Evolutionary conservation across 176 grass and related monocot genomes (phyloP).

Genomic region (Olyra latifolia): DNA sequence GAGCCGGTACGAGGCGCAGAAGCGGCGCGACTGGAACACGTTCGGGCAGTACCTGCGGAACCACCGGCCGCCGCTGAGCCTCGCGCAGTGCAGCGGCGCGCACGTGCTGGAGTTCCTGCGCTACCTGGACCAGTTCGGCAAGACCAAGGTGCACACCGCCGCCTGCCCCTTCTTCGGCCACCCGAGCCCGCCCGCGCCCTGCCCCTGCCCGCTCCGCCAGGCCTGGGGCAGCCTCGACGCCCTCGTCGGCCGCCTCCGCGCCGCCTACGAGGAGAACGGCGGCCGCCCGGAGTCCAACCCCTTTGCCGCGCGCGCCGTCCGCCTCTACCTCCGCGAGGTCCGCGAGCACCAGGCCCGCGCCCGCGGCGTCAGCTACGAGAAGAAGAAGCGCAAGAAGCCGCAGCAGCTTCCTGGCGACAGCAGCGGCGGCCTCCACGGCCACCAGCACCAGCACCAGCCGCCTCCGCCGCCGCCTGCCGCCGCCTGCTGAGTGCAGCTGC

Average conservation of each 20-base stretch:
- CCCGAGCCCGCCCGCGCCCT: slow-evolving; percentile 73
- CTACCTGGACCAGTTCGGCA: slow-evolving; percentile 96
- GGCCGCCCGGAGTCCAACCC: slow-evolving; percentile 84
- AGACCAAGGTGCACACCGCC: slow-evolving; percentile 83
- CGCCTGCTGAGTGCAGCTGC: slow-evolving; percentile 24
- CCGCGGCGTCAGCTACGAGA: slow-evolving; percentile 92
- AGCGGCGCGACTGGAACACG: slow-evolving; percentile 74
- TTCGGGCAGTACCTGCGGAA: slow-evolving; percentile 79
- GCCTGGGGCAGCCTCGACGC: slow-evolving; percentile 97
- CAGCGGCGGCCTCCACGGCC: slow-evolving; percentile 14
- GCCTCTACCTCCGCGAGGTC: slow-evolving; percentile 93
- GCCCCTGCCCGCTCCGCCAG: slow-evolving; percentile 86
- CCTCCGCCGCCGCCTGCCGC: slow-evolving; percentile 25
- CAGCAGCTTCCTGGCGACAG: slow-evolving; percentile 34
- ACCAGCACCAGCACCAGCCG: slow-evolving; percentile 31
- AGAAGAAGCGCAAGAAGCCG: slow-evolving; percentile 97
- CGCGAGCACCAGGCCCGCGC: slow-evolving; percentile 87
- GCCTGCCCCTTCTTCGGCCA: slow-evolving; percentile 87
- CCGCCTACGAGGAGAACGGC: slow-evolving; percentile 91
- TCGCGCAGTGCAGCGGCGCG: slow-evolving; percentile 81
- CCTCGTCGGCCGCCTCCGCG: slow-evolving; percentile 79
- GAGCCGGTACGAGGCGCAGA: slow-evolving; percentile 74
- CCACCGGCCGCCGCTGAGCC: slow-evolving; percentile 67
- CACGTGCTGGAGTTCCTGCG: slow-evolving; percentile 94
- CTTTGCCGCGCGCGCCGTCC: slow-evolving; percentile 77